Evolutionary conservation across 768 basidiomycete genomes (phyloP), one percentile per base, ranked within the genome.

Genomic region (Calocera viscosa): DNA sequence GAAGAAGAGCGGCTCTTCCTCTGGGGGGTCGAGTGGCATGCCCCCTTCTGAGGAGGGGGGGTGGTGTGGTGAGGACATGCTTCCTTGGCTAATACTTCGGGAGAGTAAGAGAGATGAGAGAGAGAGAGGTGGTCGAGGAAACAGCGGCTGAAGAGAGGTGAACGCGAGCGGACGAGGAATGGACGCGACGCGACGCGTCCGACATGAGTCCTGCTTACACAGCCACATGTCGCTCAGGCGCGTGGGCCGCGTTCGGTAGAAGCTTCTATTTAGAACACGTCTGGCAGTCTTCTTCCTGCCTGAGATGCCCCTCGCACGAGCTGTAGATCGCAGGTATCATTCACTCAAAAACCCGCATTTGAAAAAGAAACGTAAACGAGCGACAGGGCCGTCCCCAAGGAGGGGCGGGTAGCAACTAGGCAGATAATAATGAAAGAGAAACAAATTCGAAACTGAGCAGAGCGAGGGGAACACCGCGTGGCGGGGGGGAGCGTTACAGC

Each of bases 161-260:
- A 60, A 19, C 26, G 53, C 11, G 26, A 60, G 49, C 8, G 24
- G 10, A 60, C 26, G 26, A 19, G 26, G 26, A 60, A 47, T 24
- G 53, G 22, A 60, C 53, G 53, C 53, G 53, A 28, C 53, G 53
- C 53, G 53, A 28, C 53, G 53, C 53, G 53, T 60, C 53, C 53
- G 30, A 60, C 53, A 60, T 60, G 53, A n/a, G 24, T 19, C 43
- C 19, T 17, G 16, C 43, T 22, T 16, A 26, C 53, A 60, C 53
- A 60, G 53, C 53, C 53, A 60, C 53, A 28, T 49, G 30, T 26
- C 7, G 14, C 35, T 38, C 7, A 14, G 35, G 26, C 26, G 30
- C 24, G 26, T 22, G 24, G 7, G 26, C 2, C 24, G 16, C 43
- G 19, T 47, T 28, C 30, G 7, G 24, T 60, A 19, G 43, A 47